Base-by-base conservation (phyloP, 2,329 filamentous ascomycete genomes). In the Monosporascus cannonballus region DNA sequence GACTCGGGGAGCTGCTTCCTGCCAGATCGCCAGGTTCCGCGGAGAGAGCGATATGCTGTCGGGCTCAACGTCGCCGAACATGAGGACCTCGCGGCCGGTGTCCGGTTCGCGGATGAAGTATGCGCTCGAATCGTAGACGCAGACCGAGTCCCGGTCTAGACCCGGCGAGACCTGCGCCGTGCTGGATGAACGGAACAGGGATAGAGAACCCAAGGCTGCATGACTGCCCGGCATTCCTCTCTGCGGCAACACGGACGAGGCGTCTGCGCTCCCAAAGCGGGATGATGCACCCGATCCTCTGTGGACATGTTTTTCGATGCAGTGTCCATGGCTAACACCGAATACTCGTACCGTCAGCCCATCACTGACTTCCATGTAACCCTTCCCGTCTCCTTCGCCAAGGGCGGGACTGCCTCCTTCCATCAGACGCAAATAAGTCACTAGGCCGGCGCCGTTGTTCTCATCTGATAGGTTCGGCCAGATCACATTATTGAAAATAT, bases 381-480 rank as follows among this genome's bases (percentile, higher is more conserved):
- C 92, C 64, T 83, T 84, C 39, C 82, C 84, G 24, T 89, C 85
- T 1, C 90, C 90, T 56, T 90, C 86, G 2, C 91, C 92, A 6
- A 96, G 76, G 25, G 89, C 86, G 2, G 88, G 85, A 54, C 93
- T 94, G 3, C 93, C 93, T 11, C 92, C 93, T 66, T 96, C 92
- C 5, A 90, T 86, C 9, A 99, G 76, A 17, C 94, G 83, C 67
- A 91, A 86, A 62, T 96, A 97, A 0, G 90, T 96, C 36, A 99
- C 84, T 27, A 99, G 79, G 0, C 94, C 94, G 4, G 92, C 92
- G 24, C 94, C 94, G 36, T 92, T 91, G 67, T 96, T 94, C 71
- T 99, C 94, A 64, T 99, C 93, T 0, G 90, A 95, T 39, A 99
- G 74, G 61, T 99, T 99, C 0, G 94, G 94, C 94, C 94, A 99